These are phyloP conservation scores for Datura wrightii DNA, from an alignment of 257 asterid genomes.

Conservation along the genomic window DNA sequence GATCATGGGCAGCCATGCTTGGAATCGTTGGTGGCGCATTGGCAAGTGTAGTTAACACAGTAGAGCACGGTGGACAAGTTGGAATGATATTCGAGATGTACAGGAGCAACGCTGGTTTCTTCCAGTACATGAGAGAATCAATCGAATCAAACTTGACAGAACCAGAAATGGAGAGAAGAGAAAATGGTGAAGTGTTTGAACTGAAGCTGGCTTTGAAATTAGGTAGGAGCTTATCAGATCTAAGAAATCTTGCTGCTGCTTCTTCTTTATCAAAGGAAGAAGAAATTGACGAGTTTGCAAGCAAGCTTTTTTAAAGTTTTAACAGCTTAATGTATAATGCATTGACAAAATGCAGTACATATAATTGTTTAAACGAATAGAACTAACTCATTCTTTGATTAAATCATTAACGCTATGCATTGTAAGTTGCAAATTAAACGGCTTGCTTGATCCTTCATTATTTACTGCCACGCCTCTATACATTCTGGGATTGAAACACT, in stretches of 20 bases:
- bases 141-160: constrained; percentile 57
- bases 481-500: background rate
- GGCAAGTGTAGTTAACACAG: constrained; percentile 63
- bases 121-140: constrained; percentile 60
- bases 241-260: constrained; percentile 52
- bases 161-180: constrained; percentile 54
- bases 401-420: background rate
- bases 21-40: constrained; percentile 66
- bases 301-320: constrained; percentile 63
- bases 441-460: background rate
- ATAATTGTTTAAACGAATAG: background rate
- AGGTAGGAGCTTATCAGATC: constrained; percentile 76
- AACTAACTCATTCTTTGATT: background rate
- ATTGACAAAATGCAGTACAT: background rate
- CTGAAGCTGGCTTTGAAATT: constrained; percentile 67
- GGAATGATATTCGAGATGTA: constrained; percentile 93
- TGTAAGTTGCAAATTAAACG: background rate
- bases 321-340: background rate
- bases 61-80: constrained; percentile 77
- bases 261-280: constrained; percentile 39
- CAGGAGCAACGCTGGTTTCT: constrained; percentile 74
- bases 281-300: constrained; percentile 53
- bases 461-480: background rate
- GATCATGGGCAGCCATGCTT: constrained; percentile 44
- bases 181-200: constrained; percentile 70